Evolutionary conservation across 495 filamentous ascomycete genomes (phyloP), one percentile per base, ranked within the genome.

Genomic region (Neurospora sp.): DNA sequence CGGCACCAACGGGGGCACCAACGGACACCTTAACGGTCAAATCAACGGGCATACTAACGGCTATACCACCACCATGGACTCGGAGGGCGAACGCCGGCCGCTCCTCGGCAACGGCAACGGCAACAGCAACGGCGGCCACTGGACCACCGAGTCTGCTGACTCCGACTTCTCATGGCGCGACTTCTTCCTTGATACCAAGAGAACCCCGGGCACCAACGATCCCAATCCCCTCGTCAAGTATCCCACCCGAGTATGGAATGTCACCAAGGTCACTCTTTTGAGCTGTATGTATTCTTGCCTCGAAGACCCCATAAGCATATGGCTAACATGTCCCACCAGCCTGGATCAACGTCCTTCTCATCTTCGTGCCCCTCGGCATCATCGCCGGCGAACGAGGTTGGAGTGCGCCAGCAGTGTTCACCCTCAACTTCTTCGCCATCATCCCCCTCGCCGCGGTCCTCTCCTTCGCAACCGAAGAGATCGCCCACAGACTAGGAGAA

Each of bases 391-490:
- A 83, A 3, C 78, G 90, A n/a, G 82, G 86, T 44, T 93, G 93
- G 92, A 87, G 90, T 78, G 88, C 95, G 9, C 90, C 92, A 0
- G 88, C 88, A 37, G 88, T 96, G 42, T 99, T 99, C 79, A 82
- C 90, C 11, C 85, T 98, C 78, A 99, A 99, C 83, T 99, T 98
- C 83, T 87, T 97, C 77, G 95, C 96, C 72, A 99, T 99, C 77
- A 91, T 99, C 72, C 96, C 96, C 9, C 87, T 99, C 46, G 96
- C 96, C 31, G 93, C 95, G 7, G 85, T 99, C 75, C 85, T 99
- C 75, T 97, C 94, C 74, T 97, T 97, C 82, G 96, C 96, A 60
- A 99, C 96, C 1, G 96, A 98, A 84, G 93, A 99, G 82, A 86
- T 99, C 74, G 90, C 93, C 7, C 86, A 87, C 12, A 91, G 91